Evolutionary conservation across 2,329 filamentous ascomycete species (phyloP), one percentile per base, ranked within the genome.

Genomic region (Aspergillus persii): DNA sequence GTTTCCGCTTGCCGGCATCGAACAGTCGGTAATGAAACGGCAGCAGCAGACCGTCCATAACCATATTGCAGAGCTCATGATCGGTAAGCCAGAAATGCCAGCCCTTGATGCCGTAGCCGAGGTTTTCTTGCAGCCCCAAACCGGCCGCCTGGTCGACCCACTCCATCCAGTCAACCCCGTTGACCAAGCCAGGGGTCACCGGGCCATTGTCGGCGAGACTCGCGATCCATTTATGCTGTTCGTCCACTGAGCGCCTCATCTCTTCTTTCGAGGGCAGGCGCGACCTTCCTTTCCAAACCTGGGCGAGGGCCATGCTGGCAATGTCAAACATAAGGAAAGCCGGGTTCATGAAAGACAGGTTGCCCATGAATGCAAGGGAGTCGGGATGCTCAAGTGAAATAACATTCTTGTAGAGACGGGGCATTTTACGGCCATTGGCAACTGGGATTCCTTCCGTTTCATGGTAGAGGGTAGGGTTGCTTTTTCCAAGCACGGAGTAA

Each of bases 61-160:
- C 66, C 47, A 73, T 26, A 29, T 64, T 66, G 36, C 69, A 74
- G 48, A 77, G 64, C 57, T 69, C 63, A 18, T 66, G 65, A 46
- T 78, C 70, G 8, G 59, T 60, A 58, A 67, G 67, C 69, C 74
- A 77, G 53, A 76, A 72, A 55, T 60, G 65, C 75, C 74, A 77
- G 7, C 68, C 73, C 39, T 66, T 61, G 55, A 55, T 58, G 12
- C 67, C 68, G 60, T 67, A 73, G 3, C 72, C 72, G n/a, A 76
- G 65, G 48, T 71, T 68, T 56, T 69, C 62, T 33, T 61, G 56
- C 44, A 77, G 61, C 4, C 69, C 69, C 26, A 67, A 66, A 6
- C 74, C 74, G 3, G 73, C 70, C 11, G 65, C 68, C 15, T 70
- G 64, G 53, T 76, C 68, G 29, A 74, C 48, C 71, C 72, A 77